Evolutionary conservation across 352 stramenopile genomes (phyloP), one percentile per base, ranked within the genome.

Genomic region (Globisporangium nagaii): DNA sequence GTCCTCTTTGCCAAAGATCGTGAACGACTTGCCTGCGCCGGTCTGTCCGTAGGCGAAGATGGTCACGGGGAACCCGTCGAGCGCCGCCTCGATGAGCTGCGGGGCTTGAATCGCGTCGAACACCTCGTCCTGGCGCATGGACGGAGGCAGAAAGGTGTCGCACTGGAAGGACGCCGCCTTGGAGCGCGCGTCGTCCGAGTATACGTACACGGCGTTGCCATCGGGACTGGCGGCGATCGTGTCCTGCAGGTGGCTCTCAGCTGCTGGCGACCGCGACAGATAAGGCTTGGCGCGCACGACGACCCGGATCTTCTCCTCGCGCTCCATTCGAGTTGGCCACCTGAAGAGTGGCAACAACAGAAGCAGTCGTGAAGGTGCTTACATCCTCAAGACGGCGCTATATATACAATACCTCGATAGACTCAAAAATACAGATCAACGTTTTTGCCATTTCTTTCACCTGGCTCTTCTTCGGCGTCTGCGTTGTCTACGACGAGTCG

Each of bases 11-110:
- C 80, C 77, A 42, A 90, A 90, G 58, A 90, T 88, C 15, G 77
- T 88, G 42, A 77, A 84, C 9, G 75, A 88, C 52, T 90, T 90
- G 43, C 80, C 80, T 0, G 80, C 75, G 9, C 80, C 80, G 0
- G 77, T 88, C 57, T 90, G 77, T 5, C 80, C 80, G 34, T 90
- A 90, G 20, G 80, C 77, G 47, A 90, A 88, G 28, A 90, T 75
- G 24, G 80, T 90, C 15, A 87, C 76, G 0, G 80, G 73, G 44
- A 81, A 90, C 22, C 77, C 80, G 4, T 86, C 70, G 4, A 90
- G 54, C 2, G 78, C 80, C 5, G 71, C 54, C 20, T 74, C 58
- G 6, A 88, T 64, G 9, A 90, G 60, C 6, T 83, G 60, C n/a
- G 60, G 65, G 9, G 56, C 62, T 4, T 63, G 43, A 30, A 86